phyloP scores from a whole-genome alignment of 2,329 filamentous ascomycete genomes.

The Penicillium sp. region DNA sequence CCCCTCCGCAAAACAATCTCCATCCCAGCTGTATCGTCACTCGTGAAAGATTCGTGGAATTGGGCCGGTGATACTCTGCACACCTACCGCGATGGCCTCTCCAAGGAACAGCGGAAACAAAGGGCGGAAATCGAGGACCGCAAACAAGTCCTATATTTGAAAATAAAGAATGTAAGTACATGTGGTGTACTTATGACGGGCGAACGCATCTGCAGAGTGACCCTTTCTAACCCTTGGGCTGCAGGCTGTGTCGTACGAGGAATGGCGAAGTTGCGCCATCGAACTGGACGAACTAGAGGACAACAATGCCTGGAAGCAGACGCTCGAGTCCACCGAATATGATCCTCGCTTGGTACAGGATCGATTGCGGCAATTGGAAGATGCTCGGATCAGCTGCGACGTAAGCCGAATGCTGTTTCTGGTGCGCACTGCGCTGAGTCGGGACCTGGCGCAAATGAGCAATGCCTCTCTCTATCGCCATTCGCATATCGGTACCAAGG shows the following conservation, averaged over 20 bases:
- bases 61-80: conserved; percentile 39
- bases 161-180: conserved; percentile 63
- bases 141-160: conserved; percentile 62
- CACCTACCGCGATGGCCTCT: conserved; percentile 54
- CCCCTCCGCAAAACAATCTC: conserved; percentile 31
- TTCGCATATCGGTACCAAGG: conserved; percentile 82
- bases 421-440: conserved; percentile 74
- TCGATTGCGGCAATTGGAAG: conserved; percentile 71
- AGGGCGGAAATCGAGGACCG: conserved; percentile 55
- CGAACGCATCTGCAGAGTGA: conserved; percentile 12
- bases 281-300: conserved; percentile 78
- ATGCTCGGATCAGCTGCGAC: conserved; percentile 70
- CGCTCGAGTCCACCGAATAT: conserved; percentile 67
- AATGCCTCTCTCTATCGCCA: conserved; percentile 79
- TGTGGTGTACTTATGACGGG: background rate
- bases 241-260: conserved; percentile 65
- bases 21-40: conserved; percentile 35
- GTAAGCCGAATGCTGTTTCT: conserved; percentile 75
- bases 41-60: conserved; percentile 35
- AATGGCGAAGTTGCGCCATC: conserved; percentile 74
- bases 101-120: conserved; percentile 52
- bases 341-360: conserved; percentile 67
- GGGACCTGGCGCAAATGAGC: conserved; percentile 83
- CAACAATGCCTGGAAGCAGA: conserved; percentile 77
- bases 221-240: conserved; percentile 12